Evolutionary conservation across 2,329 filamentous ascomycete genomes (phyloP).

Genomic region (Pestalotiopsis fici): DNA sequence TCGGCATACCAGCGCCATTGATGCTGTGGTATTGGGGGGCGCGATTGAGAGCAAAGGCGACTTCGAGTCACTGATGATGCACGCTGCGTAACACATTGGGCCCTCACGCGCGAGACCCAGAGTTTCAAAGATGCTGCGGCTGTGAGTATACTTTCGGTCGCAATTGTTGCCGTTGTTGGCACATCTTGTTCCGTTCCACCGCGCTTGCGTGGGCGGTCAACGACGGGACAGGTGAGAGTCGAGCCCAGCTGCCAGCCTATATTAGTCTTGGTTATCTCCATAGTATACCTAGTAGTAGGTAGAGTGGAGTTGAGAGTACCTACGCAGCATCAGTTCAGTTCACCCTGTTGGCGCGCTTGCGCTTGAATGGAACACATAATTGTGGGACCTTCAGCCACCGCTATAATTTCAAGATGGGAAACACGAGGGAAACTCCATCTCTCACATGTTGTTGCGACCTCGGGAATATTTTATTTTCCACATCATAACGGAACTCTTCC

Average conservation of each 20-base stretch:
- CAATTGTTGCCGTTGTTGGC: neutral
- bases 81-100: neutral
- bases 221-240: neutral
- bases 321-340: neutral
- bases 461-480: neutral
- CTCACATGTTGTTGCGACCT: too few relatives aligned
- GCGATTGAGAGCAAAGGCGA: slow-evolving; percentile 24
- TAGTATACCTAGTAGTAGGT: neutral
- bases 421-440: too few relatives aligned
- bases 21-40: slow-evolving; percentile 47
- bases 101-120: too few relatives aligned
- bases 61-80: slow-evolving; percentile 17
- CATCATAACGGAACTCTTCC: neutral
- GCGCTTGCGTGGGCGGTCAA: neutral
- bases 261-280: neutral
- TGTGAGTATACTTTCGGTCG: neutral
- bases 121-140: neutral
- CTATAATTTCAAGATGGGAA: too few relatives aligned
- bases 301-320: neutral
- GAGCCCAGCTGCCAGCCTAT: neutral
- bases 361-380: neutral
- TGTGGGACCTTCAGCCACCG: neutral
- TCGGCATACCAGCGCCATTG: slow-evolving; percentile 41
- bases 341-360: neutral
- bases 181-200: neutral